phyloP scores from a whole-genome alignment of 352 stramenopile species.

The Globisporangium abappressorium region DNA sequence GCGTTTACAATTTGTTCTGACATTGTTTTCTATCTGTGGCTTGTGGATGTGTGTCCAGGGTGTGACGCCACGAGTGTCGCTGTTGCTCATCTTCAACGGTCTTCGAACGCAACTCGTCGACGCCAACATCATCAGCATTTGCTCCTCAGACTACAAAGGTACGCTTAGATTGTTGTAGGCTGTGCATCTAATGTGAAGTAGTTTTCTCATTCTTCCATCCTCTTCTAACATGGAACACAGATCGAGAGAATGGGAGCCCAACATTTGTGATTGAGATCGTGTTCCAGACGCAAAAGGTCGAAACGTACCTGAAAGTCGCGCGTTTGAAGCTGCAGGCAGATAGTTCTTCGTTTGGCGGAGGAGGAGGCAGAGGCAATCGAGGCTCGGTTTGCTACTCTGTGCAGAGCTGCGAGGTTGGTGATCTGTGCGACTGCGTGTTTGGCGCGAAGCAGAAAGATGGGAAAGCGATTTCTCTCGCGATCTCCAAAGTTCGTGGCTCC shows the following conservation, averaged over 20 bases:
- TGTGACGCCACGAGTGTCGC: conserved; percentile 48
- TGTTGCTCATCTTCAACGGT: conserved; percentile 46
- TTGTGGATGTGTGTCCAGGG: conserved; percentile 26
- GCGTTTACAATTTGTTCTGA: background rate
- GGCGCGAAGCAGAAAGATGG: conserved; percentile 24
- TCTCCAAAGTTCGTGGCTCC: conserved; percentile 22
- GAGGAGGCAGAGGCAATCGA: conserved; percentile 15
- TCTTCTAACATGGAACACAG: conserved; percentile 20
- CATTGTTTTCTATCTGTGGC: background rate
- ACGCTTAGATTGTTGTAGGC: background rate
- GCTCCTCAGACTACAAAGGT: conserved; percentile 72
- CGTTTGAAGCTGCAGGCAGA: conserved; percentile 59
- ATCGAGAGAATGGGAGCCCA: conserved; percentile 43
- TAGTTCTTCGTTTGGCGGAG: conserved; percentile 18
- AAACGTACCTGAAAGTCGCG: conserved; percentile 50
- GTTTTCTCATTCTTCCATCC: background rate
- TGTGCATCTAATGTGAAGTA: background rate
- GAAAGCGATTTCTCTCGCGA: conserved; percentile 24
- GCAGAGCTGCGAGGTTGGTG: conserved; percentile 51
- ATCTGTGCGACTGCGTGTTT: conserved; percentile 51
- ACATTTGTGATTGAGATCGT: conserved; percentile 62
- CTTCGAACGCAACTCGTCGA: conserved; percentile 47
- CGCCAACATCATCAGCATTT: conserved; percentile 55
- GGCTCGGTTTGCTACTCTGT: conserved; percentile 39
- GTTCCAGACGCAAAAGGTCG: conserved; percentile 40